Evolutionary conservation across 2,329 filamentous ascomycete species (phyloP).

Genomic region (Penicillium decumbens): DNA sequence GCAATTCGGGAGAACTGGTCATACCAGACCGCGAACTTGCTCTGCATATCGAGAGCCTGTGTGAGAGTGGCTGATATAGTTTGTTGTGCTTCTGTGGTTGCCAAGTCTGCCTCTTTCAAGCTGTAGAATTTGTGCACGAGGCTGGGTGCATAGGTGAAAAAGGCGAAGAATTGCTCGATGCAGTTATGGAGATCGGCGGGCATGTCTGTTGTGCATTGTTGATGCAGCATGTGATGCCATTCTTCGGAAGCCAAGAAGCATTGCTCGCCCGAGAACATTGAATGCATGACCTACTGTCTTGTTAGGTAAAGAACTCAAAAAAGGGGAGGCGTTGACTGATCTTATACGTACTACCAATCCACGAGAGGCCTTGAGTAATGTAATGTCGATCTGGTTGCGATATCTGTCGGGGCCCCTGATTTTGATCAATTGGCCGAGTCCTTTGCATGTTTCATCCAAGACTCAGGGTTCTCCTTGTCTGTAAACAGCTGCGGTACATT

Average conservation of each 20-base stretch:
- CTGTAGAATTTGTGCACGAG: constrained; percentile 26
- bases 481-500: constrained; percentile 24
- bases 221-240: too few relatives aligned
- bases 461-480: constrained; percentile 21
- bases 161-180: constrained; percentile 27
- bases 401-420: constrained; percentile 24
- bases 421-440: constrained; percentile 23
- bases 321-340: not conserved
- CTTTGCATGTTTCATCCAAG: constrained; percentile 31
- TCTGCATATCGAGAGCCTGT: constrained; percentile 20
- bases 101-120: constrained; percentile 17
- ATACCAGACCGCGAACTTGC: constrained; percentile 22
- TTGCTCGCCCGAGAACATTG: constrained; percentile 26
- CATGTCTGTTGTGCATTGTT: constrained; percentile 16
- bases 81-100: constrained; percentile 6
- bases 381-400: constrained; percentile 20
- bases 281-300: constrained; percentile 27
- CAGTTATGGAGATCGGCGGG: constrained; percentile 13
- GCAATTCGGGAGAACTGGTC: constrained; percentile 15
- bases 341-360: constrained; percentile 24
- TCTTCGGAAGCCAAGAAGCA: constrained; percentile 24
- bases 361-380: constrained; percentile 24
- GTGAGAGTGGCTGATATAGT: constrained; percentile 15
- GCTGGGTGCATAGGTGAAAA: constrained; percentile 25
- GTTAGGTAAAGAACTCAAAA: not conserved